Conservation (phyloP, 2,329 filamentous ascomycete species). For the Neodidymelliopsis sp. region DNA sequence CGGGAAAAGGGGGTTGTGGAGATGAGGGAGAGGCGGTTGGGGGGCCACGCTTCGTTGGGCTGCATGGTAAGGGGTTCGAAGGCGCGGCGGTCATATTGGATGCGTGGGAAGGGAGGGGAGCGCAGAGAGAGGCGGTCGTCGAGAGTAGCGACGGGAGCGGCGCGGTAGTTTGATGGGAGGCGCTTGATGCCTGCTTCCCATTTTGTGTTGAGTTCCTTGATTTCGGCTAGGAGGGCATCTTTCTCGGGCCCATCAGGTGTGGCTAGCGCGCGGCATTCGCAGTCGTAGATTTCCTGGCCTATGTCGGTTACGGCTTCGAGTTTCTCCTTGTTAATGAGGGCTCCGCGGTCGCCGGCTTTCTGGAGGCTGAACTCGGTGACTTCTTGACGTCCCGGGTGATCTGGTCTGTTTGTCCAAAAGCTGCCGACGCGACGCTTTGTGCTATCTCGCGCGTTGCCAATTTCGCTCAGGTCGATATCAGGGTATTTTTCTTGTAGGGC, state of each 20-base stretch:
- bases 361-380: conserved; percentile 1
- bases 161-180: conserved; percentile 12
- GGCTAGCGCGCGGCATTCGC: conserved; percentile 37
- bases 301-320: conserved; percentile 32
- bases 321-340: conserved; percentile 8
- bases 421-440: not conserved
- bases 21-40: conserved; percentile 64
- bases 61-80: conserved; percentile 72
- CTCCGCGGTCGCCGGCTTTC: conserved; percentile 7
- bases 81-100: conserved; percentile 71
- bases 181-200: conserved; percentile 11
- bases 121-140: conserved; percentile 42
- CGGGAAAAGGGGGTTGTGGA: conserved; percentile 68
- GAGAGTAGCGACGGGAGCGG: conserved; percentile 19
- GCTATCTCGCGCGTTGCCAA: conserved; percentile 1
- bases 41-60: conserved; percentile 72
- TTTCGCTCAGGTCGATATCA: conserved; percentile 13
- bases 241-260: conserved; percentile 33
- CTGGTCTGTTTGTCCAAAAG: not conserved
- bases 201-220: conserved; percentile 45
- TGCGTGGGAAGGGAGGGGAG: conserved; percentile 25
- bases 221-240: conserved; percentile 40
- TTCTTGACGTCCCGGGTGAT: conserved; percentile 17
- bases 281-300: conserved; percentile 35
- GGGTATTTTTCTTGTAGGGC: conserved; percentile 22